Base-by-base conservation (phyloP, 306 rosid genomes). In the Parietaria judaica region DNA sequence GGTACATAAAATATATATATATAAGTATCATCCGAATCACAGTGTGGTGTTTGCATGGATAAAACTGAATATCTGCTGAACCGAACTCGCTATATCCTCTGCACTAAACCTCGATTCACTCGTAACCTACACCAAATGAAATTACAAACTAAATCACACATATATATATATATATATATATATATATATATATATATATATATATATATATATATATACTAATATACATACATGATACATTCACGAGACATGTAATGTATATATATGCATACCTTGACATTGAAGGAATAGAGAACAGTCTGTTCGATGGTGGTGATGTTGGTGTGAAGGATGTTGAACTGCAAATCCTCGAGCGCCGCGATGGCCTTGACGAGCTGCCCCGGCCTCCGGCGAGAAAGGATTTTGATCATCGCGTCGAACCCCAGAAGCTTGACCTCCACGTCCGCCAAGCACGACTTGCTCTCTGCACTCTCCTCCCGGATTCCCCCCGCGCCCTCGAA, bases 291-390 rank as follows among this genome's bases (percentile, higher is more conserved):
- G 50, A 92, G 95, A 66, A 92, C 98, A 2, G 98, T 88, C 60
- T 92, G 98, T 64, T 92, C 98, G 60, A 92, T 86, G 66, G 96
- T 92, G 70, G 98, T 92, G 58, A 92, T 88, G 72, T 92, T 92
- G 11, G 98, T 92, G 48, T 92, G 98, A 61, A 92, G 98, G 58
- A 92, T 86, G 39, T 76, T 84, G 3, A 92, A 80, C 63, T 92
- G 98, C 57, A 92, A 71, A 76, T 92, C 98, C 80, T 92, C 96
- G 2, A 92, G 89, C 0, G 98, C 96, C n/a, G 98, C 96, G 48
- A 92, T 92, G 68, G 86, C 51, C 73, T 92, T 92, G 12, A 92
- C 78, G 61, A 92, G 85, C 74, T 88, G 98, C 0, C 98, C 94
- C 3, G 94, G 92, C 60, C 96, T 79, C 74, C 96, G 86, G 59